Conservation (phyloP, 1,284 basidiomycete genomes). For the Takashimella koratensis region DNA sequence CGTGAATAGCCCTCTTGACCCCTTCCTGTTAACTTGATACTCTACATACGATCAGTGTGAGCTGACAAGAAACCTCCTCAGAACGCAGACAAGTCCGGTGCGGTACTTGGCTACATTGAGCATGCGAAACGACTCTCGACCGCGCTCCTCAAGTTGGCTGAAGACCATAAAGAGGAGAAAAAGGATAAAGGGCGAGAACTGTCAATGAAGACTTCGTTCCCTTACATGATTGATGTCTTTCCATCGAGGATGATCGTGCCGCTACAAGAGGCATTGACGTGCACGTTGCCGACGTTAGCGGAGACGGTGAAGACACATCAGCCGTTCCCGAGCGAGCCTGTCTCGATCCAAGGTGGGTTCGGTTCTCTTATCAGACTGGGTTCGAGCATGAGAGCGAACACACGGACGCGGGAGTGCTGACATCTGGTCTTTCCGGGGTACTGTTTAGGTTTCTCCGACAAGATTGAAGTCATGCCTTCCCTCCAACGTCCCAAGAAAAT, state of each 20-base stretch:
- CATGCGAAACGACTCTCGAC: slow-evolving; percentile 36
- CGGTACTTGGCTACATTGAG: slow-evolving; percentile 48
- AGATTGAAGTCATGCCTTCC: slow-evolving; percentile 88
- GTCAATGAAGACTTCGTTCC: slow-evolving; percentile 55
- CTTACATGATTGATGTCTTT: slow-evolving; percentile 58
- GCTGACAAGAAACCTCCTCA: too few relatives aligned
- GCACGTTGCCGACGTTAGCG: slow-evolving; percentile 72
- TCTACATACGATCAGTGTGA: too few relatives aligned
- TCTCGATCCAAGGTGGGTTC: slow-evolving; percentile 69
- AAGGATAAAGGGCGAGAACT: slow-evolving; percentile 19
- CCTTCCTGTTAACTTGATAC: too few relatives aligned
- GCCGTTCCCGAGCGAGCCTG: slow-evolving; percentile 75
- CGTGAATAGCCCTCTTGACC: slow-evolving; percentile 6
- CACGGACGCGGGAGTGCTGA: too few relatives aligned
- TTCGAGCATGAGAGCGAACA: too few relatives aligned
- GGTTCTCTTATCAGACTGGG: too few relatives aligned
- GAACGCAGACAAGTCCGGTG: too few relatives aligned
- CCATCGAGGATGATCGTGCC: slow-evolving; percentile 77
- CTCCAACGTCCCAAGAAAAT: slow-evolving; percentile 91
- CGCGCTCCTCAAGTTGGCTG: slow-evolving; percentile 35
- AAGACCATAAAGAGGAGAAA: slow-evolving; percentile 41
- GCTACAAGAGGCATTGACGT: slow-evolving; percentile 87
- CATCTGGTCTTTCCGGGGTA: too few relatives aligned
- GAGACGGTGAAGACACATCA: slow-evolving; percentile 63
- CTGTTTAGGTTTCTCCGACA: slow-evolving; percentile 63